Evolutionary conservation across 2,329 filamentous ascomycete species (phyloP).

Genomic region (Nothophaeocryptopus gaeumannii): DNA sequence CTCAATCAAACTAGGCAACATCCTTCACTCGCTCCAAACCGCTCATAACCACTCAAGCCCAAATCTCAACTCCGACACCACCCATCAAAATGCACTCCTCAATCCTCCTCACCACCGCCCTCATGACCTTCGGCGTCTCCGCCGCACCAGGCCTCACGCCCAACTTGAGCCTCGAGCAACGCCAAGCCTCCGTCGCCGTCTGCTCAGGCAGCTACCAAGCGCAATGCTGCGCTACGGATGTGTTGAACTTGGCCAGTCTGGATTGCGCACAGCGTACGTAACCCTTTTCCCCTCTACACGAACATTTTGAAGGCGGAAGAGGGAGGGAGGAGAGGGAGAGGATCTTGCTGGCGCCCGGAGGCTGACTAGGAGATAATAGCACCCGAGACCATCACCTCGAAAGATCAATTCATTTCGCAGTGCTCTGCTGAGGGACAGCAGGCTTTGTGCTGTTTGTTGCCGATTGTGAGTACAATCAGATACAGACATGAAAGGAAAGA

Average conservation of each 20-base stretch:
- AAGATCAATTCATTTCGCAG: neutral
- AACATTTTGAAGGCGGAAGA: no score
- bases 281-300: neutral
- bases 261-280: neutral
- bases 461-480: neutral
- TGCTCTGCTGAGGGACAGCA: conserved; percentile 1
- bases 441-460: conserved; percentile 1
- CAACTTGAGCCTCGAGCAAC: neutral
- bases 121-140: neutral
- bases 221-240: conserved; percentile 1
- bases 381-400: neutral
- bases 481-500: neutral
- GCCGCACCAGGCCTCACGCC: neutral
- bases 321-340: no score
- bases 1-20: neutral
- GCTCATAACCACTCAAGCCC: no score
- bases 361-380: neutral
- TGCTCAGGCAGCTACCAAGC: neutral
- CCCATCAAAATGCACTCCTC: neutral
- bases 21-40: no score
- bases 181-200: neutral
- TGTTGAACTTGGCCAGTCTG: neutral
- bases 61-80: neutral
- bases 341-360: no score
- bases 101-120: neutral